Base-by-base conservation (phyloP, 2,329 filamentous ascomycete genomes). In the Aspergillus latus region DNA sequence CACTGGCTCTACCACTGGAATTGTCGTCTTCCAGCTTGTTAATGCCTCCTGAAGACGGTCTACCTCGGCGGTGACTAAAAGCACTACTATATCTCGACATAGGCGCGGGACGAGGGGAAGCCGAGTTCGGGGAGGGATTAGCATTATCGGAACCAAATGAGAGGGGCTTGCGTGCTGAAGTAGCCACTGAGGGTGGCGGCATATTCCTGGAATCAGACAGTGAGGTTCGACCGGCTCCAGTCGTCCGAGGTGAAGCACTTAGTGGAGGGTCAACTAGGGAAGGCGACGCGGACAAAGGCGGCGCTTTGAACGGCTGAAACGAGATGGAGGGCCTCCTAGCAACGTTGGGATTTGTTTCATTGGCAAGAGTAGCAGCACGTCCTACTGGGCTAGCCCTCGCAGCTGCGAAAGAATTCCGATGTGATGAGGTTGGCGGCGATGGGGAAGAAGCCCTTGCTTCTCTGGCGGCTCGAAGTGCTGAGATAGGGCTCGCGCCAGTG, bases 291-390 rank as follows among this genome's bases (percentile, higher is more conserved):
- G 92, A 96, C n/a, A 97, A 79, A 1, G 93, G 95, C 9, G 93
- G 93, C 13, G 92, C 90, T 74, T 99, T 99, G 79, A 99, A 99
- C 0, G 93, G 92, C 65, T 95, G 90, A 66, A 97, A 96, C 0
- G 90, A 95, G 21, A 96, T 84, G 0, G 91, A 97, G 5, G 89
- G 87, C 52, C 91, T 85, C 64, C 92, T 84, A 52, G 81, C 81
- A 47, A 82, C 76, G 21, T 74, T 55, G 78, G 72, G 52, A 75
- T 81, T 55, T 74, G 79, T 66, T 78, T 83, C 62, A 75, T 80
- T 78, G 74, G 68, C 69, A 45, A 74, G 62, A 30, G 64, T 62
- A 28, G 69, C 69, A 43, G 72, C 63, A 16, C 72, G 71, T 29
- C 71, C 69, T 13, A 60, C 54, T 28, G 69, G 64, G 28, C 68